A percentile compares a stretch with the other conserved stretches of the same genome.
Evolutionary conservation across 2,329 filamentous ascomycete genomes (phyloP).

Genomic region (Calonectria pauciramosa): DNA sequence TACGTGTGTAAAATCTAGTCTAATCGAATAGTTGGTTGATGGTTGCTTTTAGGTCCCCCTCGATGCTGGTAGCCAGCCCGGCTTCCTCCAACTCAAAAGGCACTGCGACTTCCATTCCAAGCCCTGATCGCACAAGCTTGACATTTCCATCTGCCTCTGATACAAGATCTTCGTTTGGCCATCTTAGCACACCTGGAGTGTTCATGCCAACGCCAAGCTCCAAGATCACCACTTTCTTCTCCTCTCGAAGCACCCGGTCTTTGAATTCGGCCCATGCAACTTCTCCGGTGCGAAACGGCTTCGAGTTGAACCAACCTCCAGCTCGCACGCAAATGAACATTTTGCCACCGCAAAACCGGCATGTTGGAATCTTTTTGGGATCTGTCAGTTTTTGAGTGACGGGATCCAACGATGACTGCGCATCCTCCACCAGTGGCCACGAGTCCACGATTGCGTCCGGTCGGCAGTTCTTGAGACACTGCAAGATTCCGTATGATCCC

Average conservation of each 20-base stretch:
- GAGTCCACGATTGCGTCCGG: constrained; percentile 27
- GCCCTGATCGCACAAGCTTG: constrained; percentile 34
- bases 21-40: constrained; percentile 19
- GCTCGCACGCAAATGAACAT: constrained; percentile 42
- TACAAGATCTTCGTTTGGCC: constrained; percentile 42
- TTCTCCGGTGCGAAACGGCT: constrained; percentile 32
- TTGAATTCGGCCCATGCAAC: constrained; percentile 29
- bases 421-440: constrained; percentile 26
- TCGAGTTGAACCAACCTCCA: constrained; percentile 36
- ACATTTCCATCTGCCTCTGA: constrained; percentile 26
- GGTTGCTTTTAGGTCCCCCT: constrained; percentile 32
- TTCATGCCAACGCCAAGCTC: constrained; percentile 42
- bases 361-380: constrained; percentile 27
- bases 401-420: constrained; percentile 21
- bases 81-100: constrained; percentile 38
- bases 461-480: constrained; percentile 39
- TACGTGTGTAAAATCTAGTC: not conserved
- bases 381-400: constrained; percentile 32
- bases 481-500: constrained; percentile 28
- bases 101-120: constrained; percentile 38
- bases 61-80: constrained; percentile 36
- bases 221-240: constrained; percentile 36
- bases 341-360: constrained; percentile 35
- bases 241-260: constrained; percentile 4
- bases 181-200: constrained; percentile 40